Base-by-base conservation (phyloP, 148 eudicot genomes). In the Rhododendron griersonianum region DNA sequence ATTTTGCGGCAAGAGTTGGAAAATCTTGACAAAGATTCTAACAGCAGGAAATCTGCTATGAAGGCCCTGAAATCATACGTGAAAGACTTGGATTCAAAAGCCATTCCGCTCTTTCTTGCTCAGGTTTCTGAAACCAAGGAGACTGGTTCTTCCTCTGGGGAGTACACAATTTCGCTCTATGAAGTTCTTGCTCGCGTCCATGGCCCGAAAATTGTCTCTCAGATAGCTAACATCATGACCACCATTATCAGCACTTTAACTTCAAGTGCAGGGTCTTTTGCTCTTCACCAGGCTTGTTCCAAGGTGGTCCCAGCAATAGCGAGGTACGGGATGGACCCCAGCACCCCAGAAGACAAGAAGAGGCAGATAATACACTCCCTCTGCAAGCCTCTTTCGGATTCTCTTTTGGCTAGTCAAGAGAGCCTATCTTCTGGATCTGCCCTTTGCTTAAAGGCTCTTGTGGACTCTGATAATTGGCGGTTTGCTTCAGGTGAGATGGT, bases 281-380 rank as follows among this genome's bases (percentile, higher is more conserved):
- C 99, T 61, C 98, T 95, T 87, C 99, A 97, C 44, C 98, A 97
- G 82, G 99, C 98, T 18, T 95, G 99, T 80, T 94, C 99, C 45
- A 97, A 97, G 89, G 99, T 95, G 47, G 95, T 97, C 81, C 98
- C 96, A 80, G 95, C 98, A 15, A 93, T 97, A 86, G 96, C 98
- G 3, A 90, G 99, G 84, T 95, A 94, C 86, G 98, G 93, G 67
- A 97, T 97, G 84, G 98, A 95, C 78, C 95, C 96, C 15, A 91
- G 95, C 39, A 94, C 94, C 25, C 93, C 93, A 33, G 93, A 94
- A 61, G 95, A 91, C 11, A 94, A 87, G 91, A 97, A 94, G 83
- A 88, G 87, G 84, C 85, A 80, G 25, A 89, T 95, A n/a, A 95
- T 97, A 82, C 92, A 91, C 86, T 93, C 98, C 57, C 96, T 97